These are phyloP conservation scores for Mucor ambiguus DNA, from an alignment of 371 early-diverging fungal genomes.

Conservation along the genomic window DNA sequence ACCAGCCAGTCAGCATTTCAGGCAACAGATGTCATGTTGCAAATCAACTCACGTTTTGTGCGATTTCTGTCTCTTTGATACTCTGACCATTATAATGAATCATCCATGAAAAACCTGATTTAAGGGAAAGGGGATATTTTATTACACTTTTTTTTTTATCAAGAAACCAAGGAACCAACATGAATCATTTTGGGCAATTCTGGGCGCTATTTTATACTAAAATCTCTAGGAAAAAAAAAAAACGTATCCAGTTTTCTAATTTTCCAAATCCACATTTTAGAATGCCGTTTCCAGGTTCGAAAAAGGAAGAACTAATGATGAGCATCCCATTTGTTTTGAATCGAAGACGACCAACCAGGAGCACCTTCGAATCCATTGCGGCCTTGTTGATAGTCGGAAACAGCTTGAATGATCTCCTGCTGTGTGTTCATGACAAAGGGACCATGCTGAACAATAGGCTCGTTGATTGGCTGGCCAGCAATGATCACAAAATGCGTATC, in stretches of 20 bases:
- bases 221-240: neutral
- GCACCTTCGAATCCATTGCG: conserved; percentile 61
- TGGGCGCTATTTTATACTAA: neutral
- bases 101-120: neutral
- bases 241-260: neutral
- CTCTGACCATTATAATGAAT: neutral
- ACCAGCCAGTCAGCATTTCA: neutral
- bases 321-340: conserved; percentile 3
- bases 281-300: neutral
- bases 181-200: neutral
- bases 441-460: conserved; percentile 62
- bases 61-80: neutral
- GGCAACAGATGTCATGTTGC: neutral
- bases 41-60: neutral
- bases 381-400: conserved; percentile 49
- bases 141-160: neutral
- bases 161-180: neutral
- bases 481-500: conserved; percentile 59
- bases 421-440: conserved; percentile 64
- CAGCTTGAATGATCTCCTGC: conserved; percentile 55
- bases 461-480: conserved; percentile 61
- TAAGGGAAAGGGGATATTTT: neutral
- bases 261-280: neutral
- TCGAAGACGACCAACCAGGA: conserved; percentile 32
- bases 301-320: neutral